Base-by-base conservation (phyloP, 352 stramenopile species). In the Hyaloperonospora arabidopsidis region DNA sequence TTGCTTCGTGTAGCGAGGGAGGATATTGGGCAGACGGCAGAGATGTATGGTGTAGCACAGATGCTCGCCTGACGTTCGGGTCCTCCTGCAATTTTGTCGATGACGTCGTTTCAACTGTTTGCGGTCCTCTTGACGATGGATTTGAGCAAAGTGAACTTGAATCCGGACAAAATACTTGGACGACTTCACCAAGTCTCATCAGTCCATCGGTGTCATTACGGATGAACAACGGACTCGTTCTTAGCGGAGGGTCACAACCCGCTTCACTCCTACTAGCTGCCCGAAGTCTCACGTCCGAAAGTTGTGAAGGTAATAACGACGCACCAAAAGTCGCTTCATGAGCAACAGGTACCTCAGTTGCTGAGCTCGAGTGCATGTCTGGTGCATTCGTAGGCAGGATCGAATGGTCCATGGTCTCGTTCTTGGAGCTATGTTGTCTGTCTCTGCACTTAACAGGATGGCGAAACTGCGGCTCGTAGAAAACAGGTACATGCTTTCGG, bases 401-500 rank as follows among this genome's bases (percentile, higher is more conserved):
- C 10, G 72, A 70, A 19, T 73, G 68, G 4, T 17, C 23, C 13
- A 29, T 49, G 14, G 29, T 64, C 41, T 82, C 74, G 36, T 54
- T 77, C 28, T 22, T 61, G 11, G 47, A 25, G 17, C 44, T 52
- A 18, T 0, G 25, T 32, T 8, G 25, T 32, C 25, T 4, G 8
- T 15, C 18, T 40, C 17, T 13, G 53, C 59, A 28, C 63, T 70
- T 49, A 44, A 79, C 51, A 29, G 34, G 66, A 44, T 62, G 64
- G 49, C 46, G 70, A 54, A 61, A 70, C 19, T 71, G 61, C 12
- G 65, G 54, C 45, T 88, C 74, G 63, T 90, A 90, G 61, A 90
- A 90, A 35, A 90, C 86, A 2, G 80, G 80, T 22, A 90, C 77
- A 57, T 90, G 80, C 61, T 90, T 90, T 52, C 80, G 67, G 44